Evolutionary conservation across 2,329 filamentous ascomycete species (phyloP).

Genomic region (Aspergillus awamori): DNA sequence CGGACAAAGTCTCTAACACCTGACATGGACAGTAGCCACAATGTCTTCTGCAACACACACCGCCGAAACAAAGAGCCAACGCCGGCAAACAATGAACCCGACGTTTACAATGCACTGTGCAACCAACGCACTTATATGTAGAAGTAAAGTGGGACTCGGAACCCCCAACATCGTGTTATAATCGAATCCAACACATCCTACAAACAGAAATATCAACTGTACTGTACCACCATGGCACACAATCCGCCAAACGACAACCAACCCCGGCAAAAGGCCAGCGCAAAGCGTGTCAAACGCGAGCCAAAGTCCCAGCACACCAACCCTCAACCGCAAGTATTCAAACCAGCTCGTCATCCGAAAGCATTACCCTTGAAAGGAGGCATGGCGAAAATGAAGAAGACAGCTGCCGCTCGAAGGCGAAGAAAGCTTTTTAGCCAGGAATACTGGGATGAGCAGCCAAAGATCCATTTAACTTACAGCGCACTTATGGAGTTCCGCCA

Average conservation of each 20-base stretch:
- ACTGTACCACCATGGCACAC: not conserved
- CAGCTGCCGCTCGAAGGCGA: not conserved
- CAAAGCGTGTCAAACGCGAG: not conserved
- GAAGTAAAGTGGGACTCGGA: not conserved
- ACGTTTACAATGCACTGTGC: too few species aligned
- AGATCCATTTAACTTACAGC: not conserved
- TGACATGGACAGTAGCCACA: not conserved
- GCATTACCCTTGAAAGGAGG: not conserved
- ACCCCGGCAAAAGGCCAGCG: not conserved
- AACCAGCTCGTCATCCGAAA: not conserved
- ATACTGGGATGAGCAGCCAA: not conserved
- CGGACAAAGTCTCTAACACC: not conserved
- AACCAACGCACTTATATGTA: not conserved
- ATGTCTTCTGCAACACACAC: not conserved
- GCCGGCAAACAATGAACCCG: not conserved
- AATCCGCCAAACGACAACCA: not conserved
- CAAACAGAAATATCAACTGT: not conserved
- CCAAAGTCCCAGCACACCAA: not conserved
- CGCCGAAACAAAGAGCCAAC: not conserved
- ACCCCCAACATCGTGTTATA: not conserved
- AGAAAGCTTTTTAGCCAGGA: not conserved
- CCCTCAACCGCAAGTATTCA: not conserved
- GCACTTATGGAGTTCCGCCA: not conserved
- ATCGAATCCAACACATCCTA: not conserved
- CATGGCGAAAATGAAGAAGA: not conserved